These are phyloP conservation scores for Paraphaeosphaeria sporulosa DNA, from an alignment of 2,329 filamentous ascomycete species.

Conservation along the genomic window DNA sequence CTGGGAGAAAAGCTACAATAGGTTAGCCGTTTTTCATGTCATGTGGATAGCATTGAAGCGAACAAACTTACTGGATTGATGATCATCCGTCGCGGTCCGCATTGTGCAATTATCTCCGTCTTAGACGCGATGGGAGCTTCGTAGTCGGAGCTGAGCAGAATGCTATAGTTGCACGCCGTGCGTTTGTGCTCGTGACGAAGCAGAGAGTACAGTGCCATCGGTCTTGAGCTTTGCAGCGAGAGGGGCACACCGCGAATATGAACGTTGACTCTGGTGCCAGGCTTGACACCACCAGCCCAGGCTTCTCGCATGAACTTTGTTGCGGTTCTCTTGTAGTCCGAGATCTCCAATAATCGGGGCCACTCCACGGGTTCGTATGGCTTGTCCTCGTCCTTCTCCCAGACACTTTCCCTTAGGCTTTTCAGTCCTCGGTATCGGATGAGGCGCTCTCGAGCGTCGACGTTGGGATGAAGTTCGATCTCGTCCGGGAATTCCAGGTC, in stretches of 20 bases:
- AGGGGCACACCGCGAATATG: constrained; percentile 70
- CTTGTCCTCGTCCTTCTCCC: constrained; percentile 88
- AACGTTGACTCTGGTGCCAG: constrained; percentile 84
- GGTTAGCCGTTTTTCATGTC: constrained; percentile 1
- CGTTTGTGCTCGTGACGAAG: constrained; percentile 95
- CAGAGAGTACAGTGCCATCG: constrained; percentile 82
- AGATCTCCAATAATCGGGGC: constrained; percentile 82
- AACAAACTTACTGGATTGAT: constrained; percentile 70
- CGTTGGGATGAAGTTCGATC: constrained; percentile 89
- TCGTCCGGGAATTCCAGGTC: constrained; percentile 97
- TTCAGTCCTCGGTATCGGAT: constrained; percentile 90
- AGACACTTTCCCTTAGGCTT: constrained; percentile 84
- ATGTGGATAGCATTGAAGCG: neutral
- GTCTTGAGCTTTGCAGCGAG: constrained; percentile 63
- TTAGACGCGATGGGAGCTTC: constrained; percentile 84
- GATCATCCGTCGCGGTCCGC: constrained; percentile 83
- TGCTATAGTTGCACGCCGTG: constrained; percentile 82
- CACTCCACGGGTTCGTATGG: constrained; percentile 90
- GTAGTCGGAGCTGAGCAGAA: constrained; percentile 82
- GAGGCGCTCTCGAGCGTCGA: constrained; percentile 84
- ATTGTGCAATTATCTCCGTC: constrained; percentile 89
- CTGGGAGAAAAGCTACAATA: constrained; percentile 74
- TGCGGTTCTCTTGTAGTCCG: constrained; percentile 87
- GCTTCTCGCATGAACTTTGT: constrained; percentile 81
- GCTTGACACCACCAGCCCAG: constrained; percentile 82